phyloP scores from a whole-genome alignment of 2,329 filamentous ascomycete species.

The Venturia oleaginea region DNA sequence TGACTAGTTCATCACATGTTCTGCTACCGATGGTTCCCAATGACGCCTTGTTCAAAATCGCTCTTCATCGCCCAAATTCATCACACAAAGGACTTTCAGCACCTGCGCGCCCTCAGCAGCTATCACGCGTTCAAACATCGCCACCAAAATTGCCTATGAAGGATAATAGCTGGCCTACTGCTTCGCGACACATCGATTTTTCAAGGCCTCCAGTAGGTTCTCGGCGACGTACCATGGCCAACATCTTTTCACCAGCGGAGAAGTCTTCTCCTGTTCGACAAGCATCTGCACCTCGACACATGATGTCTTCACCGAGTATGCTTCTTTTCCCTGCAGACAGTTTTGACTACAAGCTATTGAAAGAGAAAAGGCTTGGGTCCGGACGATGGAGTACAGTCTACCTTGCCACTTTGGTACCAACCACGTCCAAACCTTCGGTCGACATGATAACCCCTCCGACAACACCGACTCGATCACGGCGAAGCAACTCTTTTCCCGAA shows the following conservation, averaged over 20 bases:
- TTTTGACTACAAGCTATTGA: not conserved
- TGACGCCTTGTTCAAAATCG: not conserved
- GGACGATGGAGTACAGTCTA: conserved; percentile 11
- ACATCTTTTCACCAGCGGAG: not conserved
- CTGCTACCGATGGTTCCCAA: not conserved
- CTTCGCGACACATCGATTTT: not conserved
- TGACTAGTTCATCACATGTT: not conserved
- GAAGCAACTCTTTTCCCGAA: not conserved
- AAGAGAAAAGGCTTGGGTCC: not conserved
- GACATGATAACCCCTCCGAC: conserved; percentile 9
- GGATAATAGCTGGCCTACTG: not conserved
- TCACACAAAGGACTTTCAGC: conserved; percentile 2
- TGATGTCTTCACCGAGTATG: not conserved
- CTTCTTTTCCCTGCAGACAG: not conserved
- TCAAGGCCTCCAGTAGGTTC: not conserved
- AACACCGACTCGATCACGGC: conserved; percentile 5
- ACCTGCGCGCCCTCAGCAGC: not conserved
- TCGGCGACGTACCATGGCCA: not conserved
- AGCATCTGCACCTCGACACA: not conserved
- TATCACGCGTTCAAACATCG: not conserved
- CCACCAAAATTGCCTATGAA: not conserved
- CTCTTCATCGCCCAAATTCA: not conserved
- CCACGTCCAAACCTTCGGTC: not conserved
- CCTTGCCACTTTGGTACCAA: not conserved
- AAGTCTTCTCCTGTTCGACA: not conserved